Conservation (phyloP, 495 filamentous ascomycete species). For the Podospora conica region DNA sequence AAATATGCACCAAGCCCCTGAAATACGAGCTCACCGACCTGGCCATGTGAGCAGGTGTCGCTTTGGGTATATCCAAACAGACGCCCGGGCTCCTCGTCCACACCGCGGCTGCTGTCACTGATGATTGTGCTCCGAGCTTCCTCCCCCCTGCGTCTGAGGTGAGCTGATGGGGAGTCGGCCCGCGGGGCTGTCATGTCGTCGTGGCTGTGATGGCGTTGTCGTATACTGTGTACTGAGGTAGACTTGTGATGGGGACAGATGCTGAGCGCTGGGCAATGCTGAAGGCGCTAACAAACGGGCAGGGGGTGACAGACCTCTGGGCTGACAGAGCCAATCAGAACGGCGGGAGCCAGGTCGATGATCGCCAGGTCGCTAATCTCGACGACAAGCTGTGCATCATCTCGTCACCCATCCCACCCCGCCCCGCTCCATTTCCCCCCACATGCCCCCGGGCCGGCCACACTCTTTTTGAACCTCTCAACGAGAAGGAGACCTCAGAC, state of each 20-base stretch:
- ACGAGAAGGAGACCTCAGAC: background rate
- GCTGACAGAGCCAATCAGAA: background rate
- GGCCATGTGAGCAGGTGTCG: background rate
- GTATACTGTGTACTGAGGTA: too few species aligned
- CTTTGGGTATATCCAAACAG: background rate
- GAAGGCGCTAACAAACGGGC: background rate
- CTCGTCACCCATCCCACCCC: background rate
- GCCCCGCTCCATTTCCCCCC: background rate
- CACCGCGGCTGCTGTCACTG: background rate
- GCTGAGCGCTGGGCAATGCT: background rate
- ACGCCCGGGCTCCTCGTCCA: background rate
- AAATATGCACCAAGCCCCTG: background rate
- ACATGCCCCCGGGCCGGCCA: too few species aligned
- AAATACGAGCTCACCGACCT: background rate
- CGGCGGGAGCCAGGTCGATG: too few species aligned
- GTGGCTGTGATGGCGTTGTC: background rate
- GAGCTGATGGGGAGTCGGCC: background rate
- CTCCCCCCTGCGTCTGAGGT: background rate
- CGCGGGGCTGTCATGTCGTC: background rate
- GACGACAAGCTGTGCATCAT: slow-evolving; percentile 6
- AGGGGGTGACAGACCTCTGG: background rate
- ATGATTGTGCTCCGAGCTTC: background rate
- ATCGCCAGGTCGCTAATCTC: slow-evolving; percentile 10
- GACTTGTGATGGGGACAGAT: background rate
- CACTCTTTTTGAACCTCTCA: background rate